Evolutionary conservation across 2,329 filamentous ascomycete species (phyloP), one percentile per base, ranked within the genome.

Genomic region (Colletotrichum magnum): DNA sequence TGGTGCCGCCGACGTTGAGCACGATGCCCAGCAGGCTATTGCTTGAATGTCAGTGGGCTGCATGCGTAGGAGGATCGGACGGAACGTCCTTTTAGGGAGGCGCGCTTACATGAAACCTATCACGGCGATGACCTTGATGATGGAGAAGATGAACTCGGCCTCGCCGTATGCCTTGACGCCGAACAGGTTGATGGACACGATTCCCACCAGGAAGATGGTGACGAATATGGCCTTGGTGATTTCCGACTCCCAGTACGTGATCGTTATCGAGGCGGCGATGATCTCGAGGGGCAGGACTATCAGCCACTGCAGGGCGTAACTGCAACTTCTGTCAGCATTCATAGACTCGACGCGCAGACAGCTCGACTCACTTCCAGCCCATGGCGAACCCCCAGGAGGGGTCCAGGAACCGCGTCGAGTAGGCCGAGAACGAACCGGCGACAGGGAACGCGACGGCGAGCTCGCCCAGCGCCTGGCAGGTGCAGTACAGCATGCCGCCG

Each of bases 341-440:
- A 10, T 18, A 18, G 15, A 2, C 3, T 16, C 21, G 48, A 50
- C 6, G 12, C 24, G 12, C 5, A 43, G n/a, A 12, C 3, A n/a
- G n/a, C 18, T 5, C 50, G 18, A 86, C 89, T 80, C 79, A 93
- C 87, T 97, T 97, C 94, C 94, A 97, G 16, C 94, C 94, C 93
- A 97, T 97, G 54, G 94, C 93, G 77, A 97, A 97, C 0, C 94
- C 94, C 94, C 94, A 97, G 0, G 95, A 95, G 1, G 95, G 95
- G 76, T 98, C 94, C 18, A 98, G 81, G 76, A 98, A 98, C 18
- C 95, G 90, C 36, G 94, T 97, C 18, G 95, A 96, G 82, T 95
- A 98, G 7, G 94, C 91, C 1, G 94, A 94, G 78, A 98, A 98
- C 3, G 94, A 97, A 64, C 95, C 95, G 24, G 95, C 93, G 26